phyloP scores from a whole-genome alignment of 805 yeast genomes.

The Pichia insulana region DNA sequence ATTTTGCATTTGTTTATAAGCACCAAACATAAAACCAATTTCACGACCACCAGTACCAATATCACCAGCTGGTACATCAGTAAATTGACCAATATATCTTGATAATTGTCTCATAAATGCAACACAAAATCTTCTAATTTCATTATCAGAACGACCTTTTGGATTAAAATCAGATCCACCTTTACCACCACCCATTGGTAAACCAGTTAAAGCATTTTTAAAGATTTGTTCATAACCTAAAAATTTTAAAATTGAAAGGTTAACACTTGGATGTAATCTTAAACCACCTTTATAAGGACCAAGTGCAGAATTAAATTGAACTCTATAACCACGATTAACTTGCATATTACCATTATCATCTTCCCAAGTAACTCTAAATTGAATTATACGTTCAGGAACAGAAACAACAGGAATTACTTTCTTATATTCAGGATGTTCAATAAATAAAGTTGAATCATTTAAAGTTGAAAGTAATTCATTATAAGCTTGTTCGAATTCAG shows the following conservation, averaged over 20 bases:
- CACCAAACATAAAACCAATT: conserved; percentile 92
- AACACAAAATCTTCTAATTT: conserved; percentile 94
- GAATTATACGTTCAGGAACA: conserved; percentile 91
- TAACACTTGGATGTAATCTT: conserved; percentile 95
- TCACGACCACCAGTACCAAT: conserved; percentile 98
- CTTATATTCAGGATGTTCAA: conserved; percentile 82
- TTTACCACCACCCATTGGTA: conserved; percentile 98
- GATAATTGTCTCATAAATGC: conserved; percentile 93
- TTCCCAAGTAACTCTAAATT: conserved; percentile 98
- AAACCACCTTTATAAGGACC: conserved; percentile 99
- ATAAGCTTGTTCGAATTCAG: conserved; percentile 98
- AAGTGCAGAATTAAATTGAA: conserved; percentile 94
- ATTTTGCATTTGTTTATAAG: conserved; percentile 86
- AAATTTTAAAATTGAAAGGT: conserved; percentile 89
- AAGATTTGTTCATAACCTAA: conserved; percentile 97
- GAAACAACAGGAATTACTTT: conserved; percentile 84
- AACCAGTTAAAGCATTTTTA: conserved; percentile 96
- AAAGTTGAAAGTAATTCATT: conserved; percentile 83
- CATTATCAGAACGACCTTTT: conserved; percentile 85
- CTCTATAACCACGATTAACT: conserved; percentile 96
- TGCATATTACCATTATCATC: conserved; percentile 86
- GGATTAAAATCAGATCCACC: conserved; percentile 99
- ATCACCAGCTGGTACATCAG: conserved; percentile 99
- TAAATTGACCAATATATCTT: conserved; percentile 93
- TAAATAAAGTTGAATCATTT: conserved; percentile 84